These are phyloP conservation scores for Exophiala sp. DNA, from an alignment of 2,329 filamentous ascomycete species.

Conservation along the genomic window DNA sequence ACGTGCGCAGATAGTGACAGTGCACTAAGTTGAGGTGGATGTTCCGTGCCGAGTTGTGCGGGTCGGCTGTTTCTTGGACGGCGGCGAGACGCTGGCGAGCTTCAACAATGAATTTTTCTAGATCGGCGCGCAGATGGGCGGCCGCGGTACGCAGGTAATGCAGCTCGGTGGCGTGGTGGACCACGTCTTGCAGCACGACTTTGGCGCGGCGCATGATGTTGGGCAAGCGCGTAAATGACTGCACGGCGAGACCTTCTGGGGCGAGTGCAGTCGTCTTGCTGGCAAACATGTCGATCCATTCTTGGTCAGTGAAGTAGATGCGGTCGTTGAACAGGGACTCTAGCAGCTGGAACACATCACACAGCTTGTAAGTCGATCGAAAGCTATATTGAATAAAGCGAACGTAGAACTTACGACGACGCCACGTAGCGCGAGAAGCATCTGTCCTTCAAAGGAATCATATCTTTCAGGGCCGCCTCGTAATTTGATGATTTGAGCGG, in stretches of 20 bases:
- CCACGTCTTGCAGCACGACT: not conserved
- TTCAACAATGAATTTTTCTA: slow-evolving; percentile 1
- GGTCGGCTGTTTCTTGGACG: not conserved
- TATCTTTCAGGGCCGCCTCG: not conserved
- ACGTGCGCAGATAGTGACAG: slow-evolving; percentile 34
- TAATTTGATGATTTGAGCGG: slow-evolving; percentile 27
- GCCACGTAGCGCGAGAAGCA: slow-evolving; percentile 12
- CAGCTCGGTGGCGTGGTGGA: not conserved
- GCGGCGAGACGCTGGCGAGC: slow-evolving; percentile 14
- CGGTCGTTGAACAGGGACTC: slow-evolving; percentile 15
- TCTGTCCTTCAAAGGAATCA: slow-evolving; percentile 11
- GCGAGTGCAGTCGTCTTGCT: slow-evolving; percentile 31
- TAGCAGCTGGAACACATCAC: slow-evolving; percentile 7
- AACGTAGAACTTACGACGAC: slow-evolving; percentile 13
- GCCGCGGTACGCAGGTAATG: not conserved
- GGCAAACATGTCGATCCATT: slow-evolving; percentile 17
- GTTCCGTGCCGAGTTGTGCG: not conserved
- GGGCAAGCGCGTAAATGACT: slow-evolving; percentile 32
- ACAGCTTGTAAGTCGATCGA: not conserved
- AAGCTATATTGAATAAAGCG: too few relatives aligned
- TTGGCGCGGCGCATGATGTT: slow-evolving; percentile 31
- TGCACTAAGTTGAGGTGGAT: slow-evolving; percentile 19
- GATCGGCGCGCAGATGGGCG: not conserved
- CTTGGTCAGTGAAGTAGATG: slow-evolving; percentile 11
- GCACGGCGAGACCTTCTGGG: slow-evolving; percentile 34